Evolutionary conservation across 2,329 filamentous ascomycete genomes (phyloP).

Genomic region (Sphaerulina populicola): DNA sequence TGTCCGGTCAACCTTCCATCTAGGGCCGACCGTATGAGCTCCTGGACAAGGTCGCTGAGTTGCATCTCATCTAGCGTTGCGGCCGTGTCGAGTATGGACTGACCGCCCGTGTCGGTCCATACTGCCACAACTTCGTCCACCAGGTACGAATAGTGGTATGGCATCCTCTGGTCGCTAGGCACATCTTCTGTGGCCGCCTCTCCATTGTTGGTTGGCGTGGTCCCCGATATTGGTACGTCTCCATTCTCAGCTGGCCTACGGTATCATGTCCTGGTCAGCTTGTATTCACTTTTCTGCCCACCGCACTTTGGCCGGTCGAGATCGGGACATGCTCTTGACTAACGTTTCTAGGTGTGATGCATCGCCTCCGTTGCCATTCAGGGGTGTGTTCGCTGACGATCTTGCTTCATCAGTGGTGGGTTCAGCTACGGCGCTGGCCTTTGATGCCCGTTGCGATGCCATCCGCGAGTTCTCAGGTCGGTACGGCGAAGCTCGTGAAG

Average conservation of each 20-base stretch:
- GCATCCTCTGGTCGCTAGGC: constrained; percentile 14
- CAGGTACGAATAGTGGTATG: constrained; percentile 66
- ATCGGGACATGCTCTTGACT: constrained; percentile 12
- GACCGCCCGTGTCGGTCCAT: constrained; percentile 62
- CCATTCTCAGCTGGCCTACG: constrained; percentile 13
- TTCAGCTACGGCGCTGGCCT: constrained; percentile 14
- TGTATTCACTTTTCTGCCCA: constrained; percentile 9
- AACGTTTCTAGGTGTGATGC: constrained; percentile 12
- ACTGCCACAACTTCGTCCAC: constrained; percentile 58
- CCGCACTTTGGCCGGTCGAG: constrained; percentile 10
- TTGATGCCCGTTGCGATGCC: constrained; percentile 41
- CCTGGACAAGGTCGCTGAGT: constrained; percentile 69
- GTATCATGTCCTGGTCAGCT: constrained; percentile 13
- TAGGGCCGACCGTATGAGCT: constrained; percentile 68
- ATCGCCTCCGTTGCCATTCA: constrained; percentile 5
- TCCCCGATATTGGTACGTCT: constrained; percentile 13
- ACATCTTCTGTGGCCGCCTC: constrained; percentile 6
- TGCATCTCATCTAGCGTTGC: constrained; percentile 58
- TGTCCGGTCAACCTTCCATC: constrained; percentile 57
- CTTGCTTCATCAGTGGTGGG: constrained; percentile 12
- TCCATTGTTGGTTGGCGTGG: constrained; percentile 10
- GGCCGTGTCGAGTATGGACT: constrained; percentile 58
- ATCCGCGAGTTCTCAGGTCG: constrained; percentile 45
- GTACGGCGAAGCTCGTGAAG: constrained; percentile 43
- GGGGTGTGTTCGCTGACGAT: constrained; percentile 9